Evolutionary conservation across 1,139 yeast species (phyloP).

Genomic region (Candida dubliniensis): DNA sequence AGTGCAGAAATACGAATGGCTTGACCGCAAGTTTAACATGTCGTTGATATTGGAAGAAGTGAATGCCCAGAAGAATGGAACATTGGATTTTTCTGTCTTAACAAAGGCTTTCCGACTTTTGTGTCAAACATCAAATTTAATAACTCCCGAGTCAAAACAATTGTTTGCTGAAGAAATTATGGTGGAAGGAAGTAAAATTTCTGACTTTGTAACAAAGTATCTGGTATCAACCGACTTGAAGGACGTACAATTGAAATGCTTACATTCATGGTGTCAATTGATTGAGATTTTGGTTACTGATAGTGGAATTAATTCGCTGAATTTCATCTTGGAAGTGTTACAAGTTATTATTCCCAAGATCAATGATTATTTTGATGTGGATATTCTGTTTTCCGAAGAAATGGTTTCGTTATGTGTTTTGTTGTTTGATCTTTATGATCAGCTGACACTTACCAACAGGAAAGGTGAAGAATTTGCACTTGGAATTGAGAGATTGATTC

Average conservation of each 20-base stretch:
- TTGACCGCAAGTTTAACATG: slow-evolving; percentile 38
- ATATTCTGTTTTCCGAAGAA: slow-evolving; percentile 70
- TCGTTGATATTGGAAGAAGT: slow-evolving; percentile 28
- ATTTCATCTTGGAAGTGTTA: slow-evolving; percentile 73
- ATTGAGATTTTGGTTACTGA: slow-evolving; percentile 73
- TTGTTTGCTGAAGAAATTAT: slow-evolving; percentile 28
- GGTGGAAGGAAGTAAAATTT: slow-evolving; percentile 27
- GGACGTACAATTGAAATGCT: slow-evolving; percentile 55
- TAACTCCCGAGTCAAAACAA: slow-evolving; percentile 21
- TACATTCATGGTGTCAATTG: slow-evolving; percentile 82
- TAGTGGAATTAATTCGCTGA: slow-evolving; percentile 31
- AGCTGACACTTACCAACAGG: slow-evolving; percentile 28
- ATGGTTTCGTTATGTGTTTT: slow-evolving; percentile 74
- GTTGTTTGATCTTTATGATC: slow-evolving; percentile 62
- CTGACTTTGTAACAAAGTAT: slow-evolving; percentile 42
- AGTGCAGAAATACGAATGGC: slow-evolving; percentile 36
- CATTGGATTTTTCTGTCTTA: slow-evolving; percentile 23
- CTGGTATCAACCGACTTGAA: slow-evolving; percentile 48
- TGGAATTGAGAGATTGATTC: slow-evolving; percentile 52
- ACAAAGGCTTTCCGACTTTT: slow-evolving; percentile 24
- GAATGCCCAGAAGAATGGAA: slow-evolving; percentile 17
- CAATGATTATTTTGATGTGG: slow-evolving; percentile 67
- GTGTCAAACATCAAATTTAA: slow-evolving; percentile 23
- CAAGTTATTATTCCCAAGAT: slow-evolving; percentile 76
- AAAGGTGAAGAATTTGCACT: slow-evolving; percentile 33